Evolutionary conservation across 2,329 filamentous ascomycete species (phyloP).

Genomic region (Beauveria caledonica): DNA sequence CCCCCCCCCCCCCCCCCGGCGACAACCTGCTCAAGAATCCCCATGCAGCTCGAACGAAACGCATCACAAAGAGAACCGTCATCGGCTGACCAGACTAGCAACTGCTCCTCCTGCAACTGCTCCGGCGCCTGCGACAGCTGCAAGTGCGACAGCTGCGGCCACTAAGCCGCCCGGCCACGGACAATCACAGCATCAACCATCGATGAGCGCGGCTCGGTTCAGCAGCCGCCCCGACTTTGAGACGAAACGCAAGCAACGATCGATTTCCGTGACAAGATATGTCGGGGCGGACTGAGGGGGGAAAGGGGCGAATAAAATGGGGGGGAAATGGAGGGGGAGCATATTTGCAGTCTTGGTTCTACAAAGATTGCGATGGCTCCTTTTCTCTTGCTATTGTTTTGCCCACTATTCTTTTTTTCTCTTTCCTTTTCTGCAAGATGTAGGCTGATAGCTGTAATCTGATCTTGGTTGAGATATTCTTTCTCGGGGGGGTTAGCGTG

Average conservation of each 20-base stretch:
- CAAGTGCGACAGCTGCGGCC: constrained; percentile 18
- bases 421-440: not conserved
- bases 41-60: too few species aligned
- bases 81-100: constrained; percentile 10
- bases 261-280: constrained; percentile 7
- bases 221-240: constrained; percentile 4
- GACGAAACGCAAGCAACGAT: constrained; percentile 7
- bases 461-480: not conserved
- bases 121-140: constrained; percentile 17
- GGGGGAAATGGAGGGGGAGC: too few species aligned
- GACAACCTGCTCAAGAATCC: not conserved
- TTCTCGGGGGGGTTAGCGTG: too few species aligned
- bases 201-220: not conserved
- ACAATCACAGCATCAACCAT: not conserved
- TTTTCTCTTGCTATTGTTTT: not conserved
- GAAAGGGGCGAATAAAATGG: too few species aligned
- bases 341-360: not conserved
- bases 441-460: constrained; percentile 7
- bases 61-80: not conserved
- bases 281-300: constrained; percentile 4
- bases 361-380: not conserved
- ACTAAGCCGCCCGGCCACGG: not conserved
- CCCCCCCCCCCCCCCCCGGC: not conserved
- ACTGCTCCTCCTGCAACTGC: constrained; percentile 18
- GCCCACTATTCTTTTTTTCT: not conserved